These are phyloP conservation scores for Chlamydomonas sp. DNA, from an alignment of 139 green algal species.

Conservation along the genomic window DNA sequence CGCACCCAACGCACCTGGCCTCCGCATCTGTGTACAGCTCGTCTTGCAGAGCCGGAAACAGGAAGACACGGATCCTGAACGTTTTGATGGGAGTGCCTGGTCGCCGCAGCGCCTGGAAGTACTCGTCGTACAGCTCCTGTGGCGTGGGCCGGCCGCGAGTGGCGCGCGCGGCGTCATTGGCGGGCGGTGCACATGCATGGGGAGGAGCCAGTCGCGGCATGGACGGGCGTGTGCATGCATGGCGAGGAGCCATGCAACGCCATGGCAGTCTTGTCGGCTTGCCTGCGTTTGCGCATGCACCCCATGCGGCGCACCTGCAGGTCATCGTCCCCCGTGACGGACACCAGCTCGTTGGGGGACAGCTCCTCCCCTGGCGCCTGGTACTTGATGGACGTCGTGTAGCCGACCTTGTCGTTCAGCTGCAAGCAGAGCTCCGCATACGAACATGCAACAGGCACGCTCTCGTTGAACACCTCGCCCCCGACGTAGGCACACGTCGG, in stretches of 20 bases:
- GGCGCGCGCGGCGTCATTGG: neutral
- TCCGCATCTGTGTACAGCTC: conserved; percentile 19
- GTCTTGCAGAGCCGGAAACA: conserved; percentile 40
- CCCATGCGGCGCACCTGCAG: conserved; percentile 60
- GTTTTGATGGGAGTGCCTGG: conserved; percentile 51
- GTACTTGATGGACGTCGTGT: conserved; percentile 39
- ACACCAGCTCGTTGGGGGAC: conserved; percentile 58
- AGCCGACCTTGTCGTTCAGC: conserved; percentile 34
- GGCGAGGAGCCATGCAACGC: neutral
- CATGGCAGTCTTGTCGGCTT: neutral
- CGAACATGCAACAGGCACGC: conserved; percentile 8
- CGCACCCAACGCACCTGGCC: conserved; percentile 15
- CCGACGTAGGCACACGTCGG: conserved; percentile 26
- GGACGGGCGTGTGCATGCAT: too few relatives aligned
- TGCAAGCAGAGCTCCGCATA: conserved; percentile 23
- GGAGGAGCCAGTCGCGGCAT: too few relatives aligned
- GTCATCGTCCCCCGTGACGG: conserved; percentile 64
- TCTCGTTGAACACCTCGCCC: conserved; percentile 38
- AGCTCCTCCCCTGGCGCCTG: conserved; percentile 55
- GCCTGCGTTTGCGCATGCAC: neutral
- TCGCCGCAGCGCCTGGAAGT: conserved; percentile 38
- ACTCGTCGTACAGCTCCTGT: conserved; percentile 74
- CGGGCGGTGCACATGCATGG: neutral
- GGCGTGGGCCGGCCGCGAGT: neutral
- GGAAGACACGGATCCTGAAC: conserved; percentile 58